Evolutionary conservation across 2,329 filamentous ascomycete species (phyloP).

Genomic region (Calycina marina): DNA sequence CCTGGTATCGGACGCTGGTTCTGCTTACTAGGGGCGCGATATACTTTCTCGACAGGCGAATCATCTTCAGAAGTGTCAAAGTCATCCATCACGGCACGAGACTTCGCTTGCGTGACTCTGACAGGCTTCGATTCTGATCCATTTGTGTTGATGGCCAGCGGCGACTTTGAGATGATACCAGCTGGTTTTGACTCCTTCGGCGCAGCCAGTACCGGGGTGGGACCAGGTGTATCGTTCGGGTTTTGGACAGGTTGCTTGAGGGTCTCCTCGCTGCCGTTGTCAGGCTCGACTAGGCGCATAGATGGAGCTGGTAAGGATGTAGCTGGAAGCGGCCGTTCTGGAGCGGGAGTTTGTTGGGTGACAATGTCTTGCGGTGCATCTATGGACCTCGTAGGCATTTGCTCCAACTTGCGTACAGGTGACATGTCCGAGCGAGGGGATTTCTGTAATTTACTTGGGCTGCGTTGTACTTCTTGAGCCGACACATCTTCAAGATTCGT

Average conservation of each 20-base stretch:
- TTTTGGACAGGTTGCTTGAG: slow-evolving; percentile 17
- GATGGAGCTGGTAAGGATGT: slow-evolving; percentile 18
- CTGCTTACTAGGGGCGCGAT: slow-evolving; percentile 13
- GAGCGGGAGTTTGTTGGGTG: slow-evolving; percentile 14
- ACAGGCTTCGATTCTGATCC: slow-evolving; percentile 34
- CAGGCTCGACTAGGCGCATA: slow-evolving; percentile 19
- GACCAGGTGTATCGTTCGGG: slow-evolving; percentile 24
- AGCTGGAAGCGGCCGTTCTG: slow-evolving; percentile 15
- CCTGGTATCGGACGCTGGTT: slow-evolving; percentile 20
- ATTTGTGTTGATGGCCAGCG: slow-evolving; percentile 25
- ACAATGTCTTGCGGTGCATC: no score
- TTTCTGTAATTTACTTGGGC: slow-evolving; percentile 58
- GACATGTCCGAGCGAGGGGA: slow-evolving; percentile 25
- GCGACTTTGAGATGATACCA: slow-evolving; percentile 28
- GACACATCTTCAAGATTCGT: slow-evolving; percentile 16
- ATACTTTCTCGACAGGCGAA: slow-evolving; percentile 22
- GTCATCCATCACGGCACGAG: slow-evolving; percentile 54
- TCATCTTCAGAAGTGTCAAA: slow-evolving; percentile 37
- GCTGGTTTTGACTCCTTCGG: slow-evolving; percentile 28
- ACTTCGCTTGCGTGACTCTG: slow-evolving; percentile 43
- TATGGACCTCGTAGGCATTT: slow-evolving; percentile 9
- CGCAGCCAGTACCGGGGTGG: slow-evolving; percentile 24
- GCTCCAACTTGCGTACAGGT: slow-evolving; percentile 9
- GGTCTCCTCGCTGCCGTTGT: slow-evolving; percentile 10
- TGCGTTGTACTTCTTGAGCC: slow-evolving; percentile 30